Evolutionary conservation across 257 asterid species (phyloP).

Genomic region (Solanum etuberosum): DNA sequence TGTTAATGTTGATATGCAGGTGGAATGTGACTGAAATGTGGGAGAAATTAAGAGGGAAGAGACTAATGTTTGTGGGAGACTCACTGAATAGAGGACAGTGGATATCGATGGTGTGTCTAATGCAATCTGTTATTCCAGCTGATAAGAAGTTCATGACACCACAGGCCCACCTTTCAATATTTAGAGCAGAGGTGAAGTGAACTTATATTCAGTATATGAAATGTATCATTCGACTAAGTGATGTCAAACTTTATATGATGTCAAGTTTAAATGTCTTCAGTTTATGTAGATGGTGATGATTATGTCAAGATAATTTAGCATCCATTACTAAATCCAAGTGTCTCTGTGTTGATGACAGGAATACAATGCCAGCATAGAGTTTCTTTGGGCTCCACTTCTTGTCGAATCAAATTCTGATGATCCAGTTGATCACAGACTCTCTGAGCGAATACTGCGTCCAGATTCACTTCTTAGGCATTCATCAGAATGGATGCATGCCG

Average conservation of each 20-base stretch:
- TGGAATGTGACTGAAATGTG: slow-evolving; percentile 78
- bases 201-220: background rate
- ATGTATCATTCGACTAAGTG: background rate
- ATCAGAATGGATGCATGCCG: slow-evolving; percentile 80
- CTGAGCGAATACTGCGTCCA: slow-evolving; percentile 73
- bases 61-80: slow-evolving; percentile 93
- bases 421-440: slow-evolving; percentile 70
- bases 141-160: slow-evolving; percentile 71
- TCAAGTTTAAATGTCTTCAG: background rate
- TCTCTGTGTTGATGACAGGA: slow-evolving; percentile 25
- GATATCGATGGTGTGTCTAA: slow-evolving; percentile 85
- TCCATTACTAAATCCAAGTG: background rate
- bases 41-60: slow-evolving; percentile 91
- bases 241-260: background rate
- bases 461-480: slow-evolving; percentile 68
- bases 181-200: slow-evolving; percentile 65
- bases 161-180: slow-evolving; percentile 71
- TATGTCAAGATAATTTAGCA: background rate
- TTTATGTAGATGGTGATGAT: background rate
- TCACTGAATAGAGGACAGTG: slow-evolving; percentile 92
- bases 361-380: slow-evolving; percentile 81
- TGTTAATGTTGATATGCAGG: slow-evolving; percentile 26
- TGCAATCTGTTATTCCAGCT: slow-evolving; percentile 55
- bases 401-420: slow-evolving; percentile 90
- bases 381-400: slow-evolving; percentile 94